Conservation (phyloP, 352 stramenopile genomes). For the Pythium vanterpoolii region DNA sequence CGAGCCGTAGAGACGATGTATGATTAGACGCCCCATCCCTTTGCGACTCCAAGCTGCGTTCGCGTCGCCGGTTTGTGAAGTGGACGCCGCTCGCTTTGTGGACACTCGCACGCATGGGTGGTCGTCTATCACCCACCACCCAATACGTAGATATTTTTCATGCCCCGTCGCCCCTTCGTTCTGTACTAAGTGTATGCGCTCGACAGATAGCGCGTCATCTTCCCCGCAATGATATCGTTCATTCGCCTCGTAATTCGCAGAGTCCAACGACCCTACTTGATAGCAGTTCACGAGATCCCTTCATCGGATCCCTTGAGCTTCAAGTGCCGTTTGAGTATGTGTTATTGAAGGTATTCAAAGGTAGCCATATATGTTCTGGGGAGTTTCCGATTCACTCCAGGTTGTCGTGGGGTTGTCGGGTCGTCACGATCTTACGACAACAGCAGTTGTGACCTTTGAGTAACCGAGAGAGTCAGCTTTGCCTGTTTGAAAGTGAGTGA, state of each 20-base stretch:
- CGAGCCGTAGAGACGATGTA: constrained; percentile 13
- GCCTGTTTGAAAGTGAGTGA: neutral
- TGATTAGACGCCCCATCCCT: neutral
- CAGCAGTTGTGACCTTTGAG: neutral
- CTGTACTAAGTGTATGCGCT: neutral
- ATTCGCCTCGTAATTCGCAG: neutral
- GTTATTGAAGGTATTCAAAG: neutral
- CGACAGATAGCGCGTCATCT: neutral
- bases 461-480: neutral
- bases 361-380: constrained; percentile 6
- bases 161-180: neutral
- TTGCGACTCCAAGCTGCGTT: neutral
- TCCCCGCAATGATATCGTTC: too few species aligned
- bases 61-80: neutral
- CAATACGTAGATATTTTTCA: neutral
- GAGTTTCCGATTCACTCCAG: constrained; percentile 4
- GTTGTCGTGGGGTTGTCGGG: constrained; percentile 5
- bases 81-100: constrained; percentile 2
- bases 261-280: too few species aligned
- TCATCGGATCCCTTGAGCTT: neutral
- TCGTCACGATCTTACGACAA: constrained; percentile 8
- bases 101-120: constrained; percentile 1
- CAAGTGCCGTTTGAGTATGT: constrained; percentile 5
- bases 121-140: neutral
- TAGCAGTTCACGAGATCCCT: neutral